phyloP scores from a whole-genome alignment of 1,284 basidiomycete genomes.

The Mrakiaceae sp. region DNA sequence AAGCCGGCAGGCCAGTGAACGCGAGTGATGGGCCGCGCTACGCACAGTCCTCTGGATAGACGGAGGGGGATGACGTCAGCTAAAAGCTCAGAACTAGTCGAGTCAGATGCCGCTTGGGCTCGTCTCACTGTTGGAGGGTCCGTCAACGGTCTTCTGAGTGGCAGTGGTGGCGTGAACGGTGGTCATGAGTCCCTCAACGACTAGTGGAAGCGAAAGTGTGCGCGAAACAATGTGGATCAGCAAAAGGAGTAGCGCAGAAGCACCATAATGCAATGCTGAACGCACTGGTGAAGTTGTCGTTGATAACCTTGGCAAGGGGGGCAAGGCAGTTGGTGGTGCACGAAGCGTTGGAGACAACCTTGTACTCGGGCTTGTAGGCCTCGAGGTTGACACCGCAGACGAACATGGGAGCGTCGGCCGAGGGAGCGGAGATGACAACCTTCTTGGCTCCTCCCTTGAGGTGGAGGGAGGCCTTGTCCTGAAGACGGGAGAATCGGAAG shows the following conservation, averaged over 20 bases:
- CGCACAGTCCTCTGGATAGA: constrained; percentile 39
- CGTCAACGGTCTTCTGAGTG: constrained; percentile 98
- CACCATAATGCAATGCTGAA: background rate
- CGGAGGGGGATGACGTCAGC: background rate
- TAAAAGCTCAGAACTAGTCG: background rate
- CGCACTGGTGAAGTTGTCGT: constrained; percentile 55
- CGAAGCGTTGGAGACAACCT: constrained; percentile 95
- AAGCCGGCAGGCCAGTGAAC: too few relatives aligned
- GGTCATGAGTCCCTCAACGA: constrained; percentile 95
- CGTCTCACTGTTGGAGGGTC: constrained; percentile 65
- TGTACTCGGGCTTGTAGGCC: constrained; percentile 79
- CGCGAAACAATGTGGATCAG: background rate
- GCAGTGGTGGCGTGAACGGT: constrained; percentile 95
- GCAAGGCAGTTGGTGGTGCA: constrained; percentile 99
- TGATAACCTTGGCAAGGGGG: constrained; percentile 92
- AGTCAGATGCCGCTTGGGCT: too few relatives aligned
- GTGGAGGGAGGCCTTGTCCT: constrained; percentile 74
- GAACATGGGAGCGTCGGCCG: constrained; percentile 96
- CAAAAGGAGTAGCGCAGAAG: background rate
- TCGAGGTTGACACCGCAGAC: constrained; percentile 96
- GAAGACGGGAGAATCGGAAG: background rate
- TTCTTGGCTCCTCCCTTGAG: constrained; percentile 99
- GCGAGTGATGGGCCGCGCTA: background rate
- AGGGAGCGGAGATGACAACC: constrained; percentile 98
- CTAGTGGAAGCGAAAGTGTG: constrained; percentile 31